A percentile compares a stretch with the other conserved stretches of the same genome.
phyloP scores from a whole-genome alignment of 305 asterid species.

The Stenogyne calaminthoides region DNA sequence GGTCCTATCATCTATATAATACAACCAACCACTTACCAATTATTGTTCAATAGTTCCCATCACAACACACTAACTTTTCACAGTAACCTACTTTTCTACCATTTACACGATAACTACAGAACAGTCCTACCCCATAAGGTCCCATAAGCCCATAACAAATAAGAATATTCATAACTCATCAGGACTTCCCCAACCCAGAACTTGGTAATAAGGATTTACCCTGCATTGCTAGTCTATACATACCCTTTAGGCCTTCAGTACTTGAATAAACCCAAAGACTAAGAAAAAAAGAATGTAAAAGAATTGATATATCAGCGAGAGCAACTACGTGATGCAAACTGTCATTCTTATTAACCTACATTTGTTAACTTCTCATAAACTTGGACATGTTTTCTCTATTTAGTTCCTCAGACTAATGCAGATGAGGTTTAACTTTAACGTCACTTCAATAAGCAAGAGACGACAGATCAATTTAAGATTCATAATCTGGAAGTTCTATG shows the following conservation, averaged over 20 bases:
- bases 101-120: background rate
- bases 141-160: background rate
- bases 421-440: background rate
- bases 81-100: background rate
- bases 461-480: background rate
- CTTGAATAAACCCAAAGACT: background rate
- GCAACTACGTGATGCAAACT: constrained; percentile 8
- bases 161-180: background rate
- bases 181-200: background rate
- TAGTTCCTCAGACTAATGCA: background rate
- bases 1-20: background rate
- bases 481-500: constrained; percentile 2
- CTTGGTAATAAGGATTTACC: background rate
- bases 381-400: background rate
- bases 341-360: background rate
- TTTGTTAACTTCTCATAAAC: constrained; percentile 6
- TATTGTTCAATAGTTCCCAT: background rate
- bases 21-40: background rate
- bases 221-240: background rate
- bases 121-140: background rate
- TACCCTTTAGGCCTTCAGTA: background rate
- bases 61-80: background rate
- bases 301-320: constrained; percentile 12
- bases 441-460: constrained; percentile 15
- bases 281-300: background rate